Evolutionary conservation across 2,329 filamentous ascomycete genomes (phyloP).

Genomic region (Fusarium penzigii): DNA sequence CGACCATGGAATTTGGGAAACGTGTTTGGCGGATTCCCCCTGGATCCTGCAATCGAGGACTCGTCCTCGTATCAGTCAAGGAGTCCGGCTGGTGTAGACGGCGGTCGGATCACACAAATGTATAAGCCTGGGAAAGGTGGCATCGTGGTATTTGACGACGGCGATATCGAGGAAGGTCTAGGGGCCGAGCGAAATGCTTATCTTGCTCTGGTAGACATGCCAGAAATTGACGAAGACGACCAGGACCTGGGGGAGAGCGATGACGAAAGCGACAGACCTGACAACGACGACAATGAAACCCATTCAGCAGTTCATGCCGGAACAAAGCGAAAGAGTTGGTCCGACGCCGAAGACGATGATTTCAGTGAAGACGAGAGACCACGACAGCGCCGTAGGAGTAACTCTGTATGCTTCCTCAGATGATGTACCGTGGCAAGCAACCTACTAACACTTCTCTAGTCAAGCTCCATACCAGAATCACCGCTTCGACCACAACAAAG

Average conservation of each 20-base stretch:
- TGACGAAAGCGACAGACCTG: conserved; percentile 58
- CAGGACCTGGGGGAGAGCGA: conserved; percentile 62
- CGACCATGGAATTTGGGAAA: conserved; percentile 95
- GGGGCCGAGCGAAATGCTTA: conserved; percentile 77
- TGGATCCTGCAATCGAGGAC: conserved; percentile 52
- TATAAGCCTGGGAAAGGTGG: conserved; percentile 83
- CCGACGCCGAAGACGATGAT: conserved; percentile 68
- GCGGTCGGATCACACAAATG: conserved; percentile 68
- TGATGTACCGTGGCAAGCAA: no score
- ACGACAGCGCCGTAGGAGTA: conserved; percentile 79
- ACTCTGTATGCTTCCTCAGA: conserved; percentile 63
- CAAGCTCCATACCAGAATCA: conserved; percentile 65
- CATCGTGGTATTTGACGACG: conserved; percentile 93
- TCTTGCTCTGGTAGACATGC: conserved; percentile 85
- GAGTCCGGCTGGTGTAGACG: conserved; percentile 66
- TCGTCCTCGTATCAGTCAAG: conserved; percentile 50
- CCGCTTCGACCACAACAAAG: conserved; percentile 61
- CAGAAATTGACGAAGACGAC: conserved; percentile 76
- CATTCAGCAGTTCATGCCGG: conserved; percentile 47
- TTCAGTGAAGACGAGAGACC: conserved; percentile 75
- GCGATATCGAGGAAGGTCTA: conserved; percentile 87
- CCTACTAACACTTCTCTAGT: conserved; percentile 45
- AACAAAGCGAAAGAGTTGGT: conserved; percentile 80
- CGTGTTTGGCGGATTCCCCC: conserved; percentile 76
- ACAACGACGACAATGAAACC: conserved; percentile 35